Conservation (phyloP, 2,329 filamentous ascomycete genomes). For the Tolypocladium tropicale region DNA sequence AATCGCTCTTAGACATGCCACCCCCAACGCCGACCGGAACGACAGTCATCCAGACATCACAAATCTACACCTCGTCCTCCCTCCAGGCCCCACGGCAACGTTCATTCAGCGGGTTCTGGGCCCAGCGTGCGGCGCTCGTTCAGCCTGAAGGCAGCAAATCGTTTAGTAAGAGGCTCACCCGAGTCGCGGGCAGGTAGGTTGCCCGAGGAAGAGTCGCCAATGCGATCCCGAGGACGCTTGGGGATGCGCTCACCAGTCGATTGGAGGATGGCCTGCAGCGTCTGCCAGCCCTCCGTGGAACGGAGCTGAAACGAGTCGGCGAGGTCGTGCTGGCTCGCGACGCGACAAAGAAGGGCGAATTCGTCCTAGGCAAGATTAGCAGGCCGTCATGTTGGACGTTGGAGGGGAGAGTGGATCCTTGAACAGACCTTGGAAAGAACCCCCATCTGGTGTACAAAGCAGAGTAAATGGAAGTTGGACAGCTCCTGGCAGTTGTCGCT, state of each 20-base stretch:
- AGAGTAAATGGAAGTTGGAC: constrained; percentile 92
- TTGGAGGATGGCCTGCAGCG: constrained; percentile 83
- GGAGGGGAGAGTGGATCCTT: constrained; percentile 3
- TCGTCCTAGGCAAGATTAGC: constrained; percentile 58
- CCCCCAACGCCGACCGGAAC: not conserved
- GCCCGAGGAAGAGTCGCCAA: constrained; percentile 17
- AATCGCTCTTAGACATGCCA: not conserved
- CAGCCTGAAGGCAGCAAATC: constrained; percentile 57
- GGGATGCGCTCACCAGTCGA: constrained; percentile 93
- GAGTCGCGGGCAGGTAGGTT: constrained; percentile 20
- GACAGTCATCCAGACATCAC: not conserved
- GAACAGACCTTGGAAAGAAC: constrained; percentile 70
- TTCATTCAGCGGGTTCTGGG: not conserved
- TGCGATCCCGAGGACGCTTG: constrained; percentile 51
- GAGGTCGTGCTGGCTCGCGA: constrained; percentile 72
- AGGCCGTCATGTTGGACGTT: not conserved
- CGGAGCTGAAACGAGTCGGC: constrained; percentile 74
- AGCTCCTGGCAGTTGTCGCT: constrained; percentile 55
- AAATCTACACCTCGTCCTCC: not conserved
- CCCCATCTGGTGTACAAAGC: constrained; percentile 70
- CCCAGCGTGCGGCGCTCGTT: constrained; percentile 25
- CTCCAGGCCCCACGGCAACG: not conserved
- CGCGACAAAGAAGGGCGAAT: constrained; percentile 72
- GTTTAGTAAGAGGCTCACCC: constrained; percentile 52
- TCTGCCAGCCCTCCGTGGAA: constrained; percentile 87